phyloP scores from a whole-genome alignment of 176 grass and related monocot genomes.

The Avena eriantha region DNA sequence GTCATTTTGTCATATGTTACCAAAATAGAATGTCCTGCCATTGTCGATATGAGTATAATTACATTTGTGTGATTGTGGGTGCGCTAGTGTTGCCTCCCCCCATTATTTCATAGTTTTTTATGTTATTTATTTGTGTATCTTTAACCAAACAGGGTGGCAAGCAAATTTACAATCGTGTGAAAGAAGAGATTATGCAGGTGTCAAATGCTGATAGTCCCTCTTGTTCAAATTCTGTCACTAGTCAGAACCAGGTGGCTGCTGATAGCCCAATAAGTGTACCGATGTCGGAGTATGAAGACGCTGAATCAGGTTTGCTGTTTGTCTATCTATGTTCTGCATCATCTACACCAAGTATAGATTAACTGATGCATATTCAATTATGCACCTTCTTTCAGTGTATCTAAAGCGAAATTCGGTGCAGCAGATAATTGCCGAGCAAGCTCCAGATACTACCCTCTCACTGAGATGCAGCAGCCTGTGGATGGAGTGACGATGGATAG shows the following conservation, averaged over 20 bases:
- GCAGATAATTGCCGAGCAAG: constrained; percentile 90
- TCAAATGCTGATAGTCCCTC: constrained; percentile 71
- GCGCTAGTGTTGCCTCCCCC: neutral
- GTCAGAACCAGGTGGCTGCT: constrained; percentile 76
- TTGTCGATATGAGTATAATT: neutral
- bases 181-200: constrained; percentile 73
- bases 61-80: neutral
- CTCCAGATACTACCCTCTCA: constrained; percentile 95
- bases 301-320: constrained; percentile 90
- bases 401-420: constrained; percentile 94
- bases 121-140: constrained; percentile 17
- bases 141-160: constrained; percentile 73
- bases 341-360: constrained; percentile 67
- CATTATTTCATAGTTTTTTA: constrained; percentile 32
- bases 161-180: constrained; percentile 71
- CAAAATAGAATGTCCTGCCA: constrained; percentile 26
- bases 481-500: constrained; percentile 73
- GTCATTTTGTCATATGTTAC: neutral
- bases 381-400: constrained; percentile 78
- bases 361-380: constrained; percentile 68
- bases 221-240: constrained; percentile 86
- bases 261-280: constrained; percentile 93
- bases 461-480: constrained; percentile 97
- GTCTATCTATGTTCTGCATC: constrained; percentile 61
- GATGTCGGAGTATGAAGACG: constrained; percentile 97